Percentiles rank a stretch among this genome's conserved stretches.
phyloP scores from a whole-genome alignment of 148 eudicot genomes.

The Rhododendron ferrugineum region DNA sequence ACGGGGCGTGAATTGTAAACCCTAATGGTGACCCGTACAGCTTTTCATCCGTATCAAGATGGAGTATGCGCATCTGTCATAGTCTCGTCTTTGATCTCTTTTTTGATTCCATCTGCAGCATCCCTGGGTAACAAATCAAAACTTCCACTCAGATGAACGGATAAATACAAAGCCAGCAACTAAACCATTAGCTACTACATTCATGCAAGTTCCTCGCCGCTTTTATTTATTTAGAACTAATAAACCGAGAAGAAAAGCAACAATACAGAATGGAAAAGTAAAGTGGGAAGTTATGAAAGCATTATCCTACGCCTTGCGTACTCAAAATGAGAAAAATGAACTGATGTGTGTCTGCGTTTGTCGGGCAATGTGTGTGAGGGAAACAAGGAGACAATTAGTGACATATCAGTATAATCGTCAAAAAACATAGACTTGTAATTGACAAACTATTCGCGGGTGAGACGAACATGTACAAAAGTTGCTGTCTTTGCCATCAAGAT shows the following conservation, averaged over 20 bases:
- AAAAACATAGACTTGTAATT: background rate
- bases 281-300: background rate
- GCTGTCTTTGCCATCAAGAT: background rate
- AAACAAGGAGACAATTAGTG: background rate
- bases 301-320: background rate
- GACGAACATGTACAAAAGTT: background rate
- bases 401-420: too few relatives aligned
- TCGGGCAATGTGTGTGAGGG: background rate
- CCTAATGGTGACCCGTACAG: background rate
- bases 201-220: background rate
- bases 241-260: background rate
- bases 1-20: background rate
- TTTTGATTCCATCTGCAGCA: slow-evolving; percentile 14
- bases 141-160: background rate
- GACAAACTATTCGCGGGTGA: background rate
- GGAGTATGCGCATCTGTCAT: slow-evolving; percentile 1
- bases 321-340: background rate
- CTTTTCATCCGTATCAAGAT: background rate
- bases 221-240: background rate
- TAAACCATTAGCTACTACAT: background rate
- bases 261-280: background rate
- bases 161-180: background rate
- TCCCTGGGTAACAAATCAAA: slow-evolving; percentile 13
- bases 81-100: slow-evolving; percentile 17
- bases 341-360: background rate